These are phyloP conservation scores for Monascus purpureus DNA, from an alignment of 495 filamentous ascomycete species.

Conservation along the genomic window DNA sequence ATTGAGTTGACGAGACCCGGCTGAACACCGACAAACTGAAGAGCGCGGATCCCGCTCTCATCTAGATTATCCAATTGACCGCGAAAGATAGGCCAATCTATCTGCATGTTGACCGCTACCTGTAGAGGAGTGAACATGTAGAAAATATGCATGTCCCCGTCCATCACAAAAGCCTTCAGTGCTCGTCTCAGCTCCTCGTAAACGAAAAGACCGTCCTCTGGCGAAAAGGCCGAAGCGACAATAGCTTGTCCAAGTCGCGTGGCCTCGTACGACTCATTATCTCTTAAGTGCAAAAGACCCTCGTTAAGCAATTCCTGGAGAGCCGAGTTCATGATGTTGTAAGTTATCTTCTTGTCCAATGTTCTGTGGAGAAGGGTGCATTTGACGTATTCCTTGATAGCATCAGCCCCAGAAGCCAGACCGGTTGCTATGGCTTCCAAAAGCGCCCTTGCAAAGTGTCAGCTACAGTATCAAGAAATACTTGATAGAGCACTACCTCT, in stretches of 20 bases:
- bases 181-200: conserved; percentile 55
- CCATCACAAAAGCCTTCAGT: conserved; percentile 64
- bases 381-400: conserved; percentile 56
- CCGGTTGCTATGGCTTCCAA: conserved; percentile 62
- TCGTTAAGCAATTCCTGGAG: conserved; percentile 37
- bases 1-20: conserved; percentile 58
- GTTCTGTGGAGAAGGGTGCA: conserved; percentile 54
- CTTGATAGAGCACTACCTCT: conserved; percentile 30
- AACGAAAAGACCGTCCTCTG: conserved; percentile 66
- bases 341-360: conserved; percentile 39
- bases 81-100: conserved; percentile 65
- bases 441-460: conserved; percentile 38
- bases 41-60: conserved; percentile 55
- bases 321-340: conserved; percentile 38
- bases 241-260: conserved; percentile 58
- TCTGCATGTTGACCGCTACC: conserved; percentile 26
- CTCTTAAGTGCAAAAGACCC: conserved; percentile 16
- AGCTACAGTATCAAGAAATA: conserved; percentile 2
- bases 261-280: conserved; percentile 42
- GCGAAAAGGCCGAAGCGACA: conserved; percentile 58
- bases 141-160: conserved; percentile 73
- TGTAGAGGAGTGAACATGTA: conserved; percentile 68
- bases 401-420: conserved; percentile 52
- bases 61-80: conserved; percentile 56
- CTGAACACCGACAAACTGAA: conserved; percentile 55